A percentile compares a stretch with the other conserved stretches of the same genome.
These are phyloP conservation scores for Pascua sp. DNA, from an alignment of 1,284 basidiomycete species.

Conservation along the genomic window DNA sequence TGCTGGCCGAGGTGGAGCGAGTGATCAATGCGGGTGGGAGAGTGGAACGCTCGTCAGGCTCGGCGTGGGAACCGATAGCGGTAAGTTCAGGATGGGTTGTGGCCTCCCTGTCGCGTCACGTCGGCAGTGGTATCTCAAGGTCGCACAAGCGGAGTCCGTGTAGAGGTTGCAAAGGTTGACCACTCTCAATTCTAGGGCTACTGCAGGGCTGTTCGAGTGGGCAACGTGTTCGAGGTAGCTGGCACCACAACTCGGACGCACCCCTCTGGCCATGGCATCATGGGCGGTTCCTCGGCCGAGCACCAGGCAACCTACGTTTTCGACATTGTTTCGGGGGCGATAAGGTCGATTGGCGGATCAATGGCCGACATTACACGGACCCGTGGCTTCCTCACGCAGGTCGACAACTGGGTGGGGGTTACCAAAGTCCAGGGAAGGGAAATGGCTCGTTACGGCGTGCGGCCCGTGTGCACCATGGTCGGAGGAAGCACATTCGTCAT, in stretches of 20 bases:
- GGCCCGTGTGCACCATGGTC: slow-evolving; percentile 21
- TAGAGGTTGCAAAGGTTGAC: not conserved
- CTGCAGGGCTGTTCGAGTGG: slow-evolving; percentile 9
- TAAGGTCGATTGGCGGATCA: slow-evolving; percentile 13
- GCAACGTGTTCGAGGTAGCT: slow-evolving; percentile 6
- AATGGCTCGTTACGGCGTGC: slow-evolving; percentile 12
- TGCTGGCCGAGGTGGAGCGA: slow-evolving; percentile 6
- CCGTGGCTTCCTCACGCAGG: slow-evolving; percentile 13
- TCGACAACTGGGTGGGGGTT: slow-evolving; percentile 16
- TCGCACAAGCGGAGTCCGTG: not conserved
- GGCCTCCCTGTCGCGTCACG: not conserved
- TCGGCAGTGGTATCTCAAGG: not conserved
- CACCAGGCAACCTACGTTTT: slow-evolving; percentile 18
- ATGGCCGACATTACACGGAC: slow-evolving; percentile 21
- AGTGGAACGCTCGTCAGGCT: slow-evolving; percentile 6
- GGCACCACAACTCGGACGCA: slow-evolving; percentile 15
- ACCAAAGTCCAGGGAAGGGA: slow-evolving; percentile 13
- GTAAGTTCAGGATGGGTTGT: not conserved
- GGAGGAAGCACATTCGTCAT: slow-evolving; percentile 17
- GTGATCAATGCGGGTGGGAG: slow-evolving; percentile 1
- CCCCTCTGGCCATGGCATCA: slow-evolving; percentile 3
- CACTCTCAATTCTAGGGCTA: slow-evolving; percentile 3
- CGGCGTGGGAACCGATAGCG: slow-evolving; percentile 12
- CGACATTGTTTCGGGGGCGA: slow-evolving; percentile 17
- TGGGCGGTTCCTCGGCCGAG: slow-evolving; percentile 7